Conservation (phyloP, 2,329 filamentous ascomycete genomes). For the Pezicula carpinea region DNA sequence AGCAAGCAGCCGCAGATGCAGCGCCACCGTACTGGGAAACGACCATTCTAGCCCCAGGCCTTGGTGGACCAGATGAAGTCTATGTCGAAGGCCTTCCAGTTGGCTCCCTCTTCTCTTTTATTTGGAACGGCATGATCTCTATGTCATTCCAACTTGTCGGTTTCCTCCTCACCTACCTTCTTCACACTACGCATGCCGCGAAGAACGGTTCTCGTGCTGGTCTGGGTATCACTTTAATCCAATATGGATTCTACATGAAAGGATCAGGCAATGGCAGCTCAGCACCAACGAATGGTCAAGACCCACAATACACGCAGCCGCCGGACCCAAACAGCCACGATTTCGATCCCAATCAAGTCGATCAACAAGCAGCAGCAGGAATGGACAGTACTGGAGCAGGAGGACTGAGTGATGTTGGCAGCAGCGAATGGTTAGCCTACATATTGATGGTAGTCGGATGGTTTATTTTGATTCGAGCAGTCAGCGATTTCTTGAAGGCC, state of each 20-base stretch:
- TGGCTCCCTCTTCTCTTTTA: slow-evolving; percentile 78
- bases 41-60: slow-evolving; percentile 88
- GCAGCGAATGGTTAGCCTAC: slow-evolving; percentile 87
- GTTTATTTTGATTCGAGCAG: slow-evolving; percentile 94
- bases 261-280: slow-evolving; percentile 42
- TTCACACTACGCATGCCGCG: slow-evolving; percentile 95
- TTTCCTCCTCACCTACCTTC: slow-evolving; percentile 94
- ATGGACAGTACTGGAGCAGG: slow-evolving; percentile 36
- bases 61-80: slow-evolving; percentile 87
- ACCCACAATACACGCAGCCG: slow-evolving; percentile 63
- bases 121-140: slow-evolving; percentile 94
- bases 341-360: slow-evolving; percentile 72
- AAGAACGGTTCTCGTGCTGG: slow-evolving; percentile 96
- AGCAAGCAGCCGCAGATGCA: slow-evolving; percentile 94
- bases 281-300: slow-evolving; percentile 33
- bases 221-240: slow-evolving; percentile 89
- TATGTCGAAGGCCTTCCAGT: slow-evolving; percentile 96
- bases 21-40: slow-evolving; percentile 99
- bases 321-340: slow-evolving; percentile 86
- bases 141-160: slow-evolving; percentile 97
- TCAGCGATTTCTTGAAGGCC: slow-evolving; percentile 84
- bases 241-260: slow-evolving; percentile 97
- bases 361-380: slow-evolving; percentile 33
- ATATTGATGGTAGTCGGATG: slow-evolving; percentile 94
- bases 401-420: slow-evolving; percentile 54